phyloP scores from a whole-genome alignment of 2,329 filamentous ascomycete species.

The Ceratocystis cubensis region DNA sequence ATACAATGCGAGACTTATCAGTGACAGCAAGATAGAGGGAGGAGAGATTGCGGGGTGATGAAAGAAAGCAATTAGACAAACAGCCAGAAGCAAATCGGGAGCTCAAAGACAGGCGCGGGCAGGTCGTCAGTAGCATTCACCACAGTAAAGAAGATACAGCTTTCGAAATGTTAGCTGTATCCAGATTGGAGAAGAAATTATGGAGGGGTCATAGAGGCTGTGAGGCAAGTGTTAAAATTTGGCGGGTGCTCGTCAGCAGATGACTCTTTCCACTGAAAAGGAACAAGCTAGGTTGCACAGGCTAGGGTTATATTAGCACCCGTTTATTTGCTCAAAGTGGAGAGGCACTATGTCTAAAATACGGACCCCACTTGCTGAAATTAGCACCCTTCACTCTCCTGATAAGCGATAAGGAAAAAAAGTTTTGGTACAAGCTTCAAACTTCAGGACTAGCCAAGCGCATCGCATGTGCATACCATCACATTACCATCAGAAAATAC shows the following conservation, averaged over 20 bases:
- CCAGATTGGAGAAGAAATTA: not conserved
- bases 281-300: not conserved
- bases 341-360: not conserved
- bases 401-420: slow-evolving; percentile 21
- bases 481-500: not conserved
- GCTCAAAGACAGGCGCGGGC: slow-evolving; percentile 6
- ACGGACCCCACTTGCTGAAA: not conserved
- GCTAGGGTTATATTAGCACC: slow-evolving; percentile 11
- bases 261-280: slow-evolving; percentile 8
- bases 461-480: not conserved
- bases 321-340: not conserved
- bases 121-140: slow-evolving; percentile 15
- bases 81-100: not conserved
- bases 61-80: not conserved
- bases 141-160: slow-evolving; percentile 10
- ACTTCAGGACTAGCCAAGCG: not conserved
- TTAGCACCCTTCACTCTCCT: not conserved
- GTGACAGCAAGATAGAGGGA: slow-evolving; percentile 3
- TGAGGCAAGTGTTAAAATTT: slow-evolving; percentile 14
- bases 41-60: not conserved
- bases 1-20: slow-evolving; percentile 1
- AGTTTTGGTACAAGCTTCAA: slow-evolving; percentile 13
- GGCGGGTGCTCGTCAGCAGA: not conserved
- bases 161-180: slow-evolving; percentile 11
- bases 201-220: slow-evolving; percentile 5